Evolutionary conservation across 768 basidiomycete genomes (phyloP), one percentile per base, ranked within the genome.

Genomic region (Lyophyllum shimeji): DNA sequence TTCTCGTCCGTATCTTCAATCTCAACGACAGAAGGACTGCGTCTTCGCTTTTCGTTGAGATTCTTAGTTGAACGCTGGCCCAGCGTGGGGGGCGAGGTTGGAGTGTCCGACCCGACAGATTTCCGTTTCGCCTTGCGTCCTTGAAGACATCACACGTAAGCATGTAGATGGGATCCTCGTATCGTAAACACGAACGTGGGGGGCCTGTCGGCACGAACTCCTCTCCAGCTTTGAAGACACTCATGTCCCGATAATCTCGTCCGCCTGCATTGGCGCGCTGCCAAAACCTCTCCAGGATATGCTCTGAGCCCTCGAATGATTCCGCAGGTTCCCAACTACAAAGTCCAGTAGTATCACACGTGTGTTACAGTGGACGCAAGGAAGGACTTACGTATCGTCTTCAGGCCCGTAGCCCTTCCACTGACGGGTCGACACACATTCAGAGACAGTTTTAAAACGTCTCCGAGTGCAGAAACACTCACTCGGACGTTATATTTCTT

Each of bases 321-420:
- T 80, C 74, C 7, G 71, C 66, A 8, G 88, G 87, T 60, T 90
- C 88, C 87, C 87, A 89, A 9, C 87, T 89, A 58, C 5, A 47
- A 58, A 27, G 57, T 15, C 18, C 53, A 40, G 54, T 46, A 29
- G 46, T 23, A 52, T 51, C 31, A 56, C 45, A 39, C 45, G 50
- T 23, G 31, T 50, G 20, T 40, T 50, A 39, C 15, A 4, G 7
- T 37, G 21, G 12, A 42, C 13, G 40, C 15, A 34, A 8, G 23
- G 15, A 9, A 56, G n/a, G 17, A 74, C 85, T 60, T 71, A 83
- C 85, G 84, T 87, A 76, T 82, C 77, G 29, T 84, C 83, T 5
- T 76, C 70, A 46, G 71, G 47, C 18, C 54, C 58, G 61, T 84
- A 87, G 8, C 80, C 81, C 65, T 85, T 86, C 85, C 85, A 87